These are phyloP conservation scores for Aspergillus viridinutans DNA, from an alignment of 2,329 filamentous ascomycete genomes.

Conservation along the genomic window DNA sequence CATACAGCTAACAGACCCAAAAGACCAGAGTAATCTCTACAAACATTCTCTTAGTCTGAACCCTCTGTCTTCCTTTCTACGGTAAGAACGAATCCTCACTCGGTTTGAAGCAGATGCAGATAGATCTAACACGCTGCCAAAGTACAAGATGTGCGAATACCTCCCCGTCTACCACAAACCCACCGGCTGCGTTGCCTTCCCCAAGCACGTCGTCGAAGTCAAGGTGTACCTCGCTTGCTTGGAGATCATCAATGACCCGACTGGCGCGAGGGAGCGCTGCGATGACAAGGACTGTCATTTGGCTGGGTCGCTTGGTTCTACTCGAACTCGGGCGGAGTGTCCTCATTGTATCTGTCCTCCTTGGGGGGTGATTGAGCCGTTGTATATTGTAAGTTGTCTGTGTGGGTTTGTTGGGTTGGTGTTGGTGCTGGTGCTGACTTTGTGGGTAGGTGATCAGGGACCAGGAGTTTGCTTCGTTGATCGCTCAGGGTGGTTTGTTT, in stretches of 20 bases:
- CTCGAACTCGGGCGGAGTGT: not conserved
- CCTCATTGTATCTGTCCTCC: not conserved
- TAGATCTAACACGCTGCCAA: too few relatives aligned
- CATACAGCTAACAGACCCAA: not conserved
- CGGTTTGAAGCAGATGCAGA: too few relatives aligned
- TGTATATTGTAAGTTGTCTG: not conserved
- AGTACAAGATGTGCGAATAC: not conserved
- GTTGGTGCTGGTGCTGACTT: not conserved
- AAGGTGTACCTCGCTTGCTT: not conserved
- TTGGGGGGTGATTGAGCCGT: not conserved
- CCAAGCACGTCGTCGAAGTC: not conserved
- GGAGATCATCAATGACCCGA: not conserved
- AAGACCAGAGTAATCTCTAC: not conserved
- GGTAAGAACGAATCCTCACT: not conserved
- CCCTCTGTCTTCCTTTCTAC: too few relatives aligned
- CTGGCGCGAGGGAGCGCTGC: not conserved
- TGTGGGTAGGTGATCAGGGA: not conserved
- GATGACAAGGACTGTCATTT: not conserved
- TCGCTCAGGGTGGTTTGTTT: not conserved
- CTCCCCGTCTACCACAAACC: not conserved
- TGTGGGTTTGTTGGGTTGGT: not conserved
- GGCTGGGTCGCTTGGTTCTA: not conserved
- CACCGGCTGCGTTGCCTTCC: not conserved
- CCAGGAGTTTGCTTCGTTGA: not conserved
- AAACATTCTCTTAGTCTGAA: not conserved